These are phyloP conservation scores for Russula brevipes DNA, from an alignment of 768 basidiomycete genomes.

Conservation along the genomic window DNA sequence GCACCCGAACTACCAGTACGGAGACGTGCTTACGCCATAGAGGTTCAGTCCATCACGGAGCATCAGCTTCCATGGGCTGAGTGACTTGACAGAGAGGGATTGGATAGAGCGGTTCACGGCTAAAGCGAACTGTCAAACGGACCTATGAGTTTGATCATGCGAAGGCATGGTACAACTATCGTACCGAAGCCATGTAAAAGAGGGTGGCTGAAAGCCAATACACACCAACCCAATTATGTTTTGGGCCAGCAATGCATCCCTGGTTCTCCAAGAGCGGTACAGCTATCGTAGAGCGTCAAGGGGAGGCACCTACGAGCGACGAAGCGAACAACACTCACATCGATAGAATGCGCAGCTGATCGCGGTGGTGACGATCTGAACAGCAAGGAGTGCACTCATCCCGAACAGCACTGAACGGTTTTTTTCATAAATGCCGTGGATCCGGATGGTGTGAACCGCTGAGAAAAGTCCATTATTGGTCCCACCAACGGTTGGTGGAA, in stretches of 20 bases:
- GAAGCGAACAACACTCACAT: conserved; percentile 39
- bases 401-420: conserved; percentile 46
- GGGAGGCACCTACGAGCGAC: conserved; percentile 10
- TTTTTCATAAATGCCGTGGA: conserved; percentile 75
- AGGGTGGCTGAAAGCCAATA: conserved; percentile 80
- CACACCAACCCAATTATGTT: conserved; percentile 74
- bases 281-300: conserved; percentile 35
- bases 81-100: conserved; percentile 52
- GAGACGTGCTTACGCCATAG: conserved; percentile 53
- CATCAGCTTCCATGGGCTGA: conserved; percentile 80
- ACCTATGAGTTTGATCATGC: neutral
- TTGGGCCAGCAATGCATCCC: conserved; percentile 83
- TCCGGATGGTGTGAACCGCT: conserved; percentile 71
- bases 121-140: conserved; percentile 44
- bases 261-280: conserved; percentile 70
- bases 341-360: conserved; percentile 75
- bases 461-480: neutral
- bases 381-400: conserved; percentile 55
- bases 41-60: conserved; percentile 85
- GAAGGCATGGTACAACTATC: conserved; percentile 21
- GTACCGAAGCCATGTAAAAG: conserved; percentile 63
- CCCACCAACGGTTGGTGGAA: neutral
- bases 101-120: conserved; percentile 55
- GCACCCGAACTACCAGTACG: conserved; percentile 8
- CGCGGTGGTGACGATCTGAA: conserved; percentile 69